Conservation (phyloP, 495 filamentous ascomycete species). For the Neurospora cerealis region DNA sequence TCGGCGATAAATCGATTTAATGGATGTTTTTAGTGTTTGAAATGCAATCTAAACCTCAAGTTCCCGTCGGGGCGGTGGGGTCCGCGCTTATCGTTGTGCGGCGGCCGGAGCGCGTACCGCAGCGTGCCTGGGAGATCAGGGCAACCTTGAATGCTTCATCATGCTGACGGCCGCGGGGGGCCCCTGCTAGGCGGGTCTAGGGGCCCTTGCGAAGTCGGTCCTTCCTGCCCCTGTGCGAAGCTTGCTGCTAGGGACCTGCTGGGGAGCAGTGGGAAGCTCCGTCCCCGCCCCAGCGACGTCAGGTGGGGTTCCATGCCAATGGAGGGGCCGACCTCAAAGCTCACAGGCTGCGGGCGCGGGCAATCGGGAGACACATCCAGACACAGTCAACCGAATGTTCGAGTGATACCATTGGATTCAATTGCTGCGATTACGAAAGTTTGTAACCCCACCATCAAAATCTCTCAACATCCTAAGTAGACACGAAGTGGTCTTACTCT, state of each 20-base stretch:
- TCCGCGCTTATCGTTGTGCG: neutral
- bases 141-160: neutral
- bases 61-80: neutral
- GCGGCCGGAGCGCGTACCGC: neutral
- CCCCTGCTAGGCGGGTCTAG: neutral
- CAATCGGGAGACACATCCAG: neutral
- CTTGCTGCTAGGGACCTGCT: neutral
- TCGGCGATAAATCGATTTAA: neutral
- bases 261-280: neutral
- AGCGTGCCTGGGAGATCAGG: neutral
- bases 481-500: neutral
- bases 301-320: slow-evolving; percentile 11
- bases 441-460: neutral
- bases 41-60: neutral
- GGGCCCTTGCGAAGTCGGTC: neutral
- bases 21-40: neutral
- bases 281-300: slow-evolving; percentile 4
- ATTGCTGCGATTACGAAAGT: neutral
- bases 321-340: neutral
- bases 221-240: neutral
- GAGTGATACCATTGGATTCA: neutral
- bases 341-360: neutral
- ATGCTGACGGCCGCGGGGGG: neutral
- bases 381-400: neutral
- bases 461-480: neutral